These are phyloP conservation scores for Phytopythium chamaehyphon DNA, from an alignment of 352 stramenopile genomes.

Conservation along the genomic window DNA sequence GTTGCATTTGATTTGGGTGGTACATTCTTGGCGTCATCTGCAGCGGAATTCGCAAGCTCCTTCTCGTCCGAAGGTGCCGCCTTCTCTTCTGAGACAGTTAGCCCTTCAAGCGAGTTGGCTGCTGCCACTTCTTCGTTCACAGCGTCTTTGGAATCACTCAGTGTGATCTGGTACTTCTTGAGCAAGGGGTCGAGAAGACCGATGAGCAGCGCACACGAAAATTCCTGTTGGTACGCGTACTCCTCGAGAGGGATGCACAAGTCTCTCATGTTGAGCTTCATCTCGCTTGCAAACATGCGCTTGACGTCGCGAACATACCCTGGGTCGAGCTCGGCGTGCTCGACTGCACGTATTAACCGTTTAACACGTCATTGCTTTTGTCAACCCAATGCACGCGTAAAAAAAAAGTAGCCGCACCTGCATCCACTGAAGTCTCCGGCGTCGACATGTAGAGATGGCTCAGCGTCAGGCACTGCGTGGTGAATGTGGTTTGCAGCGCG, in stretches of 20 bases:
- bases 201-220: constrained; percentile 63
- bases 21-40: constrained; percentile 15
- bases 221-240: constrained; percentile 81
- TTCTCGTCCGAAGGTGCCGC: neutral
- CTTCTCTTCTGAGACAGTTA: constrained; percentile 3
- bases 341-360: constrained; percentile 11
- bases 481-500: constrained; percentile 61
- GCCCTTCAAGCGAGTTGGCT: neutral
- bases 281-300: constrained; percentile 66
- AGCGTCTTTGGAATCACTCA: constrained; percentile 11
- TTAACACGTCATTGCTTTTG: constrained; percentile 1
- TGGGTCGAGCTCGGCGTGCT: constrained; percentile 57
- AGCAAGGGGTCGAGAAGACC: constrained; percentile 65
- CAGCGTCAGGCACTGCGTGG: constrained; percentile 61
- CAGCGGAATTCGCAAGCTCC: neutral
- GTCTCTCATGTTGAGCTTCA: constrained; percentile 83
- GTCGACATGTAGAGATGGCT: constrained; percentile 78
- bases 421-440: constrained; percentile 60
- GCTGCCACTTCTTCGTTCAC: neutral
- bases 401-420: constrained; percentile 20
- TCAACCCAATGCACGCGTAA: neutral
- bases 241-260: constrained; percentile 79
- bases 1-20: neutral
- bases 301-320: constrained; percentile 71
- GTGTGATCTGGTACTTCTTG: constrained; percentile 62